phyloP scores from a whole-genome alignment of 2,329 filamentous ascomycete genomes.

The Cytospora schulzeri region DNA sequence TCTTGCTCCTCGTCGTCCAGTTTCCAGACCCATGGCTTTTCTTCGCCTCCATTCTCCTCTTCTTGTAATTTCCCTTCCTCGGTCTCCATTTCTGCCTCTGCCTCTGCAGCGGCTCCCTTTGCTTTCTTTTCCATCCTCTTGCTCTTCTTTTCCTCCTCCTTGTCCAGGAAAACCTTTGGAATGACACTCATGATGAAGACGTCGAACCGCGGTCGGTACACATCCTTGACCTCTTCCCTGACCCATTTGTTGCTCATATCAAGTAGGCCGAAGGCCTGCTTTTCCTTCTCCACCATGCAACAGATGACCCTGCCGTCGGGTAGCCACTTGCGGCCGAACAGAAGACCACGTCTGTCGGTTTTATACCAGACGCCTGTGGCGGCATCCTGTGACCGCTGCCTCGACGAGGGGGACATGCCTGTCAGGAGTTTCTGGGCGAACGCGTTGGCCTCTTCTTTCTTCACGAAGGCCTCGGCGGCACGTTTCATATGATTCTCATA shows the following conservation, averaged over 20 bases:
- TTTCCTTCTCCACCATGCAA: slow-evolving; percentile 15
- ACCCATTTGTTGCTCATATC: slow-evolving; percentile 18
- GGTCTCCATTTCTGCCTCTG: background rate
- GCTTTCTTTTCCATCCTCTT: background rate
- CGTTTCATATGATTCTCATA: slow-evolving; percentile 4
- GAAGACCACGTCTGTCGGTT: background rate
- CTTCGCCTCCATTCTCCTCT: background rate
- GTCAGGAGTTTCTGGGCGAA: slow-evolving; percentile 19
- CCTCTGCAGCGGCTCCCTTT: background rate
- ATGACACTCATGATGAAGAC: background rate
- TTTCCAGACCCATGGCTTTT: background rate
- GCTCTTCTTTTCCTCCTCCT: background rate
- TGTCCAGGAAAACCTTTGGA: slow-evolving; percentile 4
- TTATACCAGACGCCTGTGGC: background rate
- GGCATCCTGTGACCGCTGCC: background rate
- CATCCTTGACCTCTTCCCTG: slow-evolving; percentile 15
- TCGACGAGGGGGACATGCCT: background rate
- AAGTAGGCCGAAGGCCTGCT: slow-evolving; percentile 1
- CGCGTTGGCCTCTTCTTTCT: slow-evolving; percentile 14
- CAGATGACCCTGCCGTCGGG: slow-evolving; percentile 11
- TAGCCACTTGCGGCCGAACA: slow-evolving; percentile 10
- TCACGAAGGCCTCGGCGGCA: slow-evolving; percentile 10
- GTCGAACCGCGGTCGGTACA: slow-evolving; percentile 18
- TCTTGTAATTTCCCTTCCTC: background rate
- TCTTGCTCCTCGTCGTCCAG: background rate